Evolutionary conservation across 108 stramenopile species (phyloP).

Genomic region (Conticribra guillardii): DNA sequence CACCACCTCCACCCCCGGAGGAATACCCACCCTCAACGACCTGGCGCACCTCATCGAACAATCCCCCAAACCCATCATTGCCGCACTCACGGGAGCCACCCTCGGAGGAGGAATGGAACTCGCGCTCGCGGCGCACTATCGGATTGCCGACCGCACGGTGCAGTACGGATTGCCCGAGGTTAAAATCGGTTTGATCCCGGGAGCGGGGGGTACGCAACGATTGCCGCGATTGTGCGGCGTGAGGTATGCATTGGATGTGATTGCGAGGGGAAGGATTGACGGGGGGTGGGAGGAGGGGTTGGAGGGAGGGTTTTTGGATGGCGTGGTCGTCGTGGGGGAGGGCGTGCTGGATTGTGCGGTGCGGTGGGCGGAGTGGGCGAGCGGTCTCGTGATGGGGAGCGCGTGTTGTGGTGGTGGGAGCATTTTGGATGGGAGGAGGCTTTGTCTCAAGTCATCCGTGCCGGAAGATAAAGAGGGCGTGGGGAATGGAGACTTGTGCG

Average conservation of each 20-base stretch:
- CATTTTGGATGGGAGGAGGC: slow-evolving; percentile 53
- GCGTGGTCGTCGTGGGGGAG: slow-evolving; percentile 29
- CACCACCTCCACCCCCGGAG: slow-evolving; percentile 22
- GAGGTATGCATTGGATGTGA: slow-evolving; percentile 80
- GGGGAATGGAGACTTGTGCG: slow-evolving; percentile 56
- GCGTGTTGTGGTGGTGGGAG: too few species aligned
- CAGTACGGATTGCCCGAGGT: slow-evolving; percentile 95
- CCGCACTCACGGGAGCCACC: slow-evolving; percentile 88
- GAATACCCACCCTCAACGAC: slow-evolving; percentile 62
- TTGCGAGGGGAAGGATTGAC: slow-evolving; percentile 78
- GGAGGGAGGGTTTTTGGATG: slow-evolving; percentile 66
- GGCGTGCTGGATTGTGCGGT: slow-evolving; percentile 51
- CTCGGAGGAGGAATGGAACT: slow-evolving; percentile 97
- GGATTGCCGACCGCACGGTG: slow-evolving; percentile 62
- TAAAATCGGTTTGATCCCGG: slow-evolving; percentile 94
- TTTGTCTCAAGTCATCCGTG: slow-evolving; percentile 48
- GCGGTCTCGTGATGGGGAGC: slow-evolving; percentile 38
- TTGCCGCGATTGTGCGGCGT: slow-evolving; percentile 89
- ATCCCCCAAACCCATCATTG: slow-evolving; percentile 93
- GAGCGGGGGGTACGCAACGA: slow-evolving; percentile 97
- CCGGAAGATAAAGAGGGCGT: slow-evolving; percentile 53
- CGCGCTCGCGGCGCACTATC: slow-evolving; percentile 92
- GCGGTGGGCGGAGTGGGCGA: slow-evolving; percentile 71
- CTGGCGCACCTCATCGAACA: slow-evolving; percentile 66
- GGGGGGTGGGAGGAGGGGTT: slow-evolving; percentile 58